These are phyloP conservation scores for Leucocoprinus birnbaumii DNA, from an alignment of 768 basidiomycete species.

Conservation along the genomic window DNA sequence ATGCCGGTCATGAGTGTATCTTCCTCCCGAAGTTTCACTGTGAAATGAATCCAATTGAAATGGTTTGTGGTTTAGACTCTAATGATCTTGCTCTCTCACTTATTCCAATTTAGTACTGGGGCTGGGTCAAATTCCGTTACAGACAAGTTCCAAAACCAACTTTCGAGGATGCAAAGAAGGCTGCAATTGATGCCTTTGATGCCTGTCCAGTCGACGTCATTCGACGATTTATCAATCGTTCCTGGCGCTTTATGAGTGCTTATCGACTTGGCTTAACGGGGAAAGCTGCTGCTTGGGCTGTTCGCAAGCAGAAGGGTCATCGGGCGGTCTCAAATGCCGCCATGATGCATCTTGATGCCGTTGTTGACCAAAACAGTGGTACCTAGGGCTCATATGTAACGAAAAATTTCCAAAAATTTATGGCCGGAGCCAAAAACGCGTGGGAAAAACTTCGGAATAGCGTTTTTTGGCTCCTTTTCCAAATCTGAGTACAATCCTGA, in stretches of 20 bases:
- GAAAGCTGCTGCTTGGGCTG: constrained; percentile 35
- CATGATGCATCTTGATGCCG: constrained; percentile 7
- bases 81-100: not conserved
- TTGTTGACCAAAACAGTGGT: too few relatives aligned
- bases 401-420: constrained; percentile 1
- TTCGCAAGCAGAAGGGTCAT: constrained; percentile 31
- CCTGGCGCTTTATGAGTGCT: constrained; percentile 28
- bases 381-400: not conserved
- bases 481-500: constrained; percentile 5
- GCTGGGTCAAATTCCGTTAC: constrained; percentile 34
- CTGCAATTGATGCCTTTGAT: constrained; percentile 23
- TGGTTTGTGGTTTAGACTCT: constrained; percentile 21
- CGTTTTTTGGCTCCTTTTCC: constrained; percentile 13
- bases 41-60: constrained; percentile 31
- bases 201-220: constrained; percentile 32
- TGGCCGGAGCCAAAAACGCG: constrained; percentile 9
- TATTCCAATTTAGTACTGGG: constrained; percentile 26
- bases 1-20: constrained; percentile 25
- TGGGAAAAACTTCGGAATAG: constrained; percentile 14
- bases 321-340: constrained; percentile 15
- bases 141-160: constrained; percentile 23
- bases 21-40: constrained; percentile 13
- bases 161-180: constrained; percentile 27
- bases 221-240: constrained; percentile 28
- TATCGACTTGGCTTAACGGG: constrained; percentile 31